Conservation (phyloP, 768 basidiomycete species). For the Amanita molliuscula region DNA sequence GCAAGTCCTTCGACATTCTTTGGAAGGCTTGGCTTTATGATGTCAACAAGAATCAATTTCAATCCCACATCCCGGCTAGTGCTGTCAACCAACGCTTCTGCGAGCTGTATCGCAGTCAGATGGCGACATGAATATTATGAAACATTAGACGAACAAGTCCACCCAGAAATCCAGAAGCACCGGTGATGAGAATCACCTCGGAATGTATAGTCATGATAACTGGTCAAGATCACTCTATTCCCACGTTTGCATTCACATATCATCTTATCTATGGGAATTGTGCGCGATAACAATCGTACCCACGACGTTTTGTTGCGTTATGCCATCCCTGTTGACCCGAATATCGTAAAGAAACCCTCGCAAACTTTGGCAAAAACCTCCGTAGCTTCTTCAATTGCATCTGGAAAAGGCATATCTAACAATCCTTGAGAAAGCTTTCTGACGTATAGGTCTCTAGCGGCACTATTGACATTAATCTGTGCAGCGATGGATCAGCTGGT, state of each 20-base stretch:
- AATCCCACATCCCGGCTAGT: constrained; percentile 19
- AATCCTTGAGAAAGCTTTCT: constrained; percentile 22
- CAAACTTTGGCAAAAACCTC: constrained; percentile 30
- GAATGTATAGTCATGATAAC: background rate
- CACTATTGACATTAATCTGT: constrained; percentile 37
- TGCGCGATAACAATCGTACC: background rate
- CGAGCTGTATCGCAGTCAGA: constrained; percentile 19
- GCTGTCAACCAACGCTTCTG: constrained; percentile 21
- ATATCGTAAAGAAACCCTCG: constrained; percentile 29
- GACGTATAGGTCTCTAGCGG: constrained; percentile 34
- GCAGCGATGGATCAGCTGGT: background rate
- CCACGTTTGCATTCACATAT: background rate
- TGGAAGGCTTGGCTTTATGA: constrained; percentile 28
- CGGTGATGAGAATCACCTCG: constrained; percentile 30
- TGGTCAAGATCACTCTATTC: background rate
- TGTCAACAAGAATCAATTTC: constrained; percentile 42
- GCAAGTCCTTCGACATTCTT: constrained; percentile 18
- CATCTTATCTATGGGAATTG: background rate
- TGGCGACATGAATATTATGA: background rate
- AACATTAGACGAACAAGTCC: constrained; percentile 19
- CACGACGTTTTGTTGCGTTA: background rate
- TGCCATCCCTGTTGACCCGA: constrained; percentile 28
- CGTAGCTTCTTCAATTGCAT: constrained; percentile 33
- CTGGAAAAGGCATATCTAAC: constrained; percentile 28
- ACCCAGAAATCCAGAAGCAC: constrained; percentile 31